phyloP scores from a whole-genome alignment of 2,329 filamentous ascomycete genomes.

The Zopfia rhizophila region DNA sequence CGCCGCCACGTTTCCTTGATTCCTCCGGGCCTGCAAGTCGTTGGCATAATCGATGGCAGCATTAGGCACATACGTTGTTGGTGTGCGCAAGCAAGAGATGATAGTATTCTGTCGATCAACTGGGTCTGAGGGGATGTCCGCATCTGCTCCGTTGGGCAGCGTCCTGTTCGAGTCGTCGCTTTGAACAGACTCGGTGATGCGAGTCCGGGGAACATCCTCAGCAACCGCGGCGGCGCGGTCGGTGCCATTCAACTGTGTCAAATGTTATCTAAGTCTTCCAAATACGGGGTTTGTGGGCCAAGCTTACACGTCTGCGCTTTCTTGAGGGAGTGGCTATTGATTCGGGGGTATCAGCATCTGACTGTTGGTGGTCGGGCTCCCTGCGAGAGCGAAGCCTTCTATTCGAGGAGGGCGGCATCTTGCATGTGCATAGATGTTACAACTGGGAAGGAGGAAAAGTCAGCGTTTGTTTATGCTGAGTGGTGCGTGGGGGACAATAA shows the following conservation, averaged over 20 bases:
- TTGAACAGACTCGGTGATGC: slow-evolving; percentile 50
- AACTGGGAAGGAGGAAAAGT: slow-evolving; percentile 15
- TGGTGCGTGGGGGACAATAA: too few relatives aligned
- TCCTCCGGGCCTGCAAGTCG: slow-evolving; percentile 57
- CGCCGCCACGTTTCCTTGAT: slow-evolving; percentile 62
- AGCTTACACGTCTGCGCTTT: slow-evolving; percentile 58
- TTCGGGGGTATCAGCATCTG: slow-evolving; percentile 58
- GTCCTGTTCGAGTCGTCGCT: slow-evolving; percentile 55
- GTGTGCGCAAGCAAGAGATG: slow-evolving; percentile 54
- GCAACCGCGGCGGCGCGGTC: slow-evolving; percentile 28
- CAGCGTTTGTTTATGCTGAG: slow-evolving; percentile 32
- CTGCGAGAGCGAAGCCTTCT: slow-evolving; percentile 42
- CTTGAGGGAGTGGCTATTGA: slow-evolving; percentile 60
- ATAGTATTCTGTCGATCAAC: slow-evolving; percentile 50
- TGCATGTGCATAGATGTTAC: slow-evolving; percentile 25
- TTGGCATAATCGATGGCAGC: slow-evolving; percentile 67
- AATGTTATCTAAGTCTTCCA: slow-evolving; percentile 26
- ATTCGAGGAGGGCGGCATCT: slow-evolving; percentile 43
- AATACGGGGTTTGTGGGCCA: neutral
- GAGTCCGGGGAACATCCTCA: slow-evolving; percentile 39
- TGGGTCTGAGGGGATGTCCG: slow-evolving; percentile 41
- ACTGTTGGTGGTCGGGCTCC: slow-evolving; percentile 45
- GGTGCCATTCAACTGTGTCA: slow-evolving; percentile 46
- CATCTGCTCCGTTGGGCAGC: slow-evolving; percentile 45
- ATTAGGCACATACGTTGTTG: slow-evolving; percentile 62